A percentile compares a stretch with the other conserved stretches of the same genome.
Evolutionary conservation across 2,329 filamentous ascomycete species (phyloP).

Genomic region (Colletotrichum australisinense): DNA sequence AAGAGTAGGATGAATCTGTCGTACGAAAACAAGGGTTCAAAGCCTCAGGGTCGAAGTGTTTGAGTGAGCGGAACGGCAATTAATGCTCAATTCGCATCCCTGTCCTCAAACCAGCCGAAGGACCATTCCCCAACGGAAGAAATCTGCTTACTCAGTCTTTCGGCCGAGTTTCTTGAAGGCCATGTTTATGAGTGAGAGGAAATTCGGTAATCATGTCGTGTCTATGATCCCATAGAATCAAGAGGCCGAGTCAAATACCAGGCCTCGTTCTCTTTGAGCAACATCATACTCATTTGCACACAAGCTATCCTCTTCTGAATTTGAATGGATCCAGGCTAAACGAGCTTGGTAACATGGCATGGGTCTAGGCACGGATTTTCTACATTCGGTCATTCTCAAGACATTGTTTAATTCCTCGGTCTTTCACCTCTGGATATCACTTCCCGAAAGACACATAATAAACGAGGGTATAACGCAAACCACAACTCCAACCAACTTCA

Average conservation of each 20-base stretch:
- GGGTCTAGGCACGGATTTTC: background rate
- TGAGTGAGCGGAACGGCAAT: background rate
- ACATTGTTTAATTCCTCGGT: background rate
- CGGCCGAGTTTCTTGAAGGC: no score
- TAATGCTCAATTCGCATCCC: background rate
- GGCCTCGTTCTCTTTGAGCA: background rate
- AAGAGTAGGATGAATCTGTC: background rate
- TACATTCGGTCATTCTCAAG: background rate
- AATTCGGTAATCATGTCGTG: no score
- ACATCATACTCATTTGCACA: background rate
- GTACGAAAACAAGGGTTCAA: background rate
- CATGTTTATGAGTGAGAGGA: no score
- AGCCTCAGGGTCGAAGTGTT: background rate
- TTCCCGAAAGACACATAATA: background rate
- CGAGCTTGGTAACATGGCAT: background rate
- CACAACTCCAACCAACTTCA: background rate
- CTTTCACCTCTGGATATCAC: background rate
- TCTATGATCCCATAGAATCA: no score
- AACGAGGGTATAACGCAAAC: conserved; percentile 8
- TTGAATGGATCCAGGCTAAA: background rate
- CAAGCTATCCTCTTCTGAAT: background rate
- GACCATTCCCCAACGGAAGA: background rate
- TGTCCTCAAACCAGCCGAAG: background rate
- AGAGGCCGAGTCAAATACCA: background rate
- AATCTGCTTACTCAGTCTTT: background rate